Base-by-base conservation (phyloP, 2,329 filamentous ascomycete species). In the Fusarium siculi region DNA sequence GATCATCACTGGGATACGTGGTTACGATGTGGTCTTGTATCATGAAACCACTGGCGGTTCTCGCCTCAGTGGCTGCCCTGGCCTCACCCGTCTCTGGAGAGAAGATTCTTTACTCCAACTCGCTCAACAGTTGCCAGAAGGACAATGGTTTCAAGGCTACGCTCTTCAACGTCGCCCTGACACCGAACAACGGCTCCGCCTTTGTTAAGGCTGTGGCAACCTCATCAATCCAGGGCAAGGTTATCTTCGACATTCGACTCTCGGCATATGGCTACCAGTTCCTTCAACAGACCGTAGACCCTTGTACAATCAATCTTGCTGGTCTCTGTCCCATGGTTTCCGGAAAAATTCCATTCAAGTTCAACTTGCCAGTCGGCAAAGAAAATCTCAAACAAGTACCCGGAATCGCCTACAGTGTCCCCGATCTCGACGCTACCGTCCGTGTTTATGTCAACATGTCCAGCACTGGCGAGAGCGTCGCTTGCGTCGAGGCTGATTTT, bases 261-360 rank as follows among this genome's bases (percentile, higher is more conserved):
- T 89, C 91, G 68, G 95, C 94, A 57, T 98, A 98, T 80, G 96
- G 96, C 58, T 94, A 93, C 82, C 85, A 89, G 40, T 90, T 93
- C 74, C 83, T 96, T 76, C 88, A 87, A 71, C 84, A 89, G 74
- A 89, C 85, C 9, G 82, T 98, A 75, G 86, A 97, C 79, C 96
- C 96, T 50, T 98, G 96, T 85, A 84, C 88, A 34, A 85, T 87
- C 64, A 86, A 89, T 72, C 86, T 97, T 70, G 83, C 87, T 68
- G 94, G 94, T 81, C 88, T 98, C 78, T 98, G 96, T 83, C 95
- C 95, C 66, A 97, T 98, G 95, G 93, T 90, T 72, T 90, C 94
- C 14, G 95, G 94, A 74, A 92, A 93, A 77, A 92, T 97, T 79
- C 89, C 92, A 62, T 88, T 97, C 78, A 87, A 78, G 39, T 94